Base-by-base conservation (phyloP, 805 yeast genomes). In the Cyberlindnera suaveolens region DNA sequence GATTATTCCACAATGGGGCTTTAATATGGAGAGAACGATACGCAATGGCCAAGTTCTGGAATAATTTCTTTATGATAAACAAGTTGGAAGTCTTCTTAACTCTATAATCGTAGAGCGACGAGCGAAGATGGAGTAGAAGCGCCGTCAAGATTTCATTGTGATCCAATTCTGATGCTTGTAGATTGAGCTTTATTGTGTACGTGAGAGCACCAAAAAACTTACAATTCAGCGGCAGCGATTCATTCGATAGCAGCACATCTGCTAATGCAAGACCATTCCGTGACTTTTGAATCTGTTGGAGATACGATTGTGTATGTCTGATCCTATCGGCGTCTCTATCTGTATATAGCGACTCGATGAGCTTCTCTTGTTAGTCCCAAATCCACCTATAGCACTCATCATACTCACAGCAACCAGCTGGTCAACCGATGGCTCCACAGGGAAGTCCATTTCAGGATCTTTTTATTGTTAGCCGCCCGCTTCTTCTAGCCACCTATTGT, bases 181-280 rank as follows among this genome's bases (percentile, higher is more conserved):
- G 7, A 27, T 75, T 77, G 36, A 83, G 61, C 49, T 72, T 67
- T 5, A 87, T 93, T 0, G 87, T 74, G 45, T 77, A 79, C 0
- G 96, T 87, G 44, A 85, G 70, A 0, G 95, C 95, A 0, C 95
- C 96, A 54, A 87, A 82, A 58, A 82, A 87, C 54, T 79, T 77
- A 48, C 80, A 75, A 44, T 74, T 75, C 36, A 65, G 51, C 1
- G 75, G 69, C 3, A 57, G 54, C 3, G 58, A 55, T 3, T 42
- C 41, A 31, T 62, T 58, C 3, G 61, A 47, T 7, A 87, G 63
- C 17, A 87, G 66, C 33, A 62, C 51, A 31, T 72, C 68, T 0
- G 90, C 95, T 19, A 87, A 55, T 3, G 51, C 49, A 65, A 78
- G 70, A 1, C 87, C 91, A 39, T 71, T 54, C 0, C 64, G 60